Evolutionary conservation across 805 yeast species (phyloP), one percentile per base, ranked within the genome.

Genomic region (Lipomyces sp.): DNA sequence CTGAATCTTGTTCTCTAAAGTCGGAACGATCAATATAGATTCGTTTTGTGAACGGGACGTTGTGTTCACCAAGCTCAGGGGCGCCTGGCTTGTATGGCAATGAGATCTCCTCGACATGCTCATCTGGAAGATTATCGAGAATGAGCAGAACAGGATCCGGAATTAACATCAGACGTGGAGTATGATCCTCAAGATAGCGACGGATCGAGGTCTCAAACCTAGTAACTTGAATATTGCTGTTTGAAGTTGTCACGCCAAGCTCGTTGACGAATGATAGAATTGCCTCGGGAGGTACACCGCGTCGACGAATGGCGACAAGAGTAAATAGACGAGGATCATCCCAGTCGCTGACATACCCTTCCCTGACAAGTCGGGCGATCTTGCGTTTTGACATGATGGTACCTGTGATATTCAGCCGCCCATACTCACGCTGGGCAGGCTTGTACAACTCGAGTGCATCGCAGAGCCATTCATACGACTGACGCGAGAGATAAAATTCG

Each of bases 281-380:
- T 35, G 98, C 98, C 56, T 98, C 98, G 11, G 99, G 99, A 72
- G 99, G 99, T 7, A 95, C 88, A 81, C 99, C 99, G 77, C 99
- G 90, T 78, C 99, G 90, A 77, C 92, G 89, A 68, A 95, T 87
- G 60, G 95, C 97, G 73, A 92, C 99, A 73, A 95, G 84, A 4
- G 99, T 95, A 79, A 87, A 95, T 77, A 95, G 83, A 76, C 99
- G 86, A 74, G 99, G 99, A 79, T 95, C 99, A 79, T 95, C 96
- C 99, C 99, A 95, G 57, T 92, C 97, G 78, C 97, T 87, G 32
- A 95, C 99, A 74, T 84, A 80, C 4, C 84, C 81, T 34, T 87
- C 95, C 64, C 86, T 89, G 30, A 95, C 98, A 72, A 95, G 84
- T 79, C 92, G 90, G 71, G 97, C 96, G 77, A 95, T 92, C 80